These are phyloP conservation scores for Rostrohypoxylon terebratum DNA, from an alignment of 495 filamentous ascomycete genomes.

Conservation along the genomic window DNA sequence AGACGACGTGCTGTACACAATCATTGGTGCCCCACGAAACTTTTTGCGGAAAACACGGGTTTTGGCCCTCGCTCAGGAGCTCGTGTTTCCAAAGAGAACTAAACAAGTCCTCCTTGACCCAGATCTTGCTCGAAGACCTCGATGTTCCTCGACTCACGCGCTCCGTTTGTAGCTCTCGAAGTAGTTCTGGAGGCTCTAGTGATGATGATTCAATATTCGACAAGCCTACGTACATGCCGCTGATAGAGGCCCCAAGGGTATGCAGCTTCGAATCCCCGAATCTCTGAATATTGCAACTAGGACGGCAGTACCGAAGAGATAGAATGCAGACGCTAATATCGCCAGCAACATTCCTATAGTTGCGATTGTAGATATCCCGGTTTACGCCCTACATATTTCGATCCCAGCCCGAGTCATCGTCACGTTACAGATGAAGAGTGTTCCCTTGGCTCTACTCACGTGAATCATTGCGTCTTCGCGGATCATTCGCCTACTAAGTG, in stretches of 20 bases:
- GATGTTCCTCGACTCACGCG: slow-evolving; percentile 7
- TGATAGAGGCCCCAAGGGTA: slow-evolving; percentile 15
- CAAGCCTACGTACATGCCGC: slow-evolving; percentile 15
- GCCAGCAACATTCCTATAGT: slow-evolving; percentile 12
- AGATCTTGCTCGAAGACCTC: slow-evolving; percentile 17
- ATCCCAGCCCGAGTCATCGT: slow-evolving; percentile 32
- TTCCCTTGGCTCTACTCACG: slow-evolving; percentile 34
- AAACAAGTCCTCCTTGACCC: slow-evolving; percentile 20
- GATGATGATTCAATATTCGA: slow-evolving; percentile 26
- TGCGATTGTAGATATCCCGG: slow-evolving; percentile 36
- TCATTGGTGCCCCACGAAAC: slow-evolving; percentile 46
- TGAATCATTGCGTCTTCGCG: slow-evolving; percentile 41
- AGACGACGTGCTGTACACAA: slow-evolving; percentile 45
- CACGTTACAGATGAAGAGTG: slow-evolving; percentile 40
- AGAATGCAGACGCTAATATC: slow-evolving; percentile 2
- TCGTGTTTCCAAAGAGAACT: slow-evolving; percentile 31
- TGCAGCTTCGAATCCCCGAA: not conserved
- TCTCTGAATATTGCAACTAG: not conserved
- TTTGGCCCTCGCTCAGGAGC: slow-evolving; percentile 23
- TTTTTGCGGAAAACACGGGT: not conserved
- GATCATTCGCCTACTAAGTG: slow-evolving; percentile 30
- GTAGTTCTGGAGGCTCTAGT: slow-evolving; percentile 17
- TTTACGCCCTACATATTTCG: slow-evolving; percentile 31
- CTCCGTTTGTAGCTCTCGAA: slow-evolving; percentile 18
- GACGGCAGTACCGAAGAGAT: not conserved